Conservation (phyloP, 257 asterid species). For the Solanum paucissectum region DNA sequence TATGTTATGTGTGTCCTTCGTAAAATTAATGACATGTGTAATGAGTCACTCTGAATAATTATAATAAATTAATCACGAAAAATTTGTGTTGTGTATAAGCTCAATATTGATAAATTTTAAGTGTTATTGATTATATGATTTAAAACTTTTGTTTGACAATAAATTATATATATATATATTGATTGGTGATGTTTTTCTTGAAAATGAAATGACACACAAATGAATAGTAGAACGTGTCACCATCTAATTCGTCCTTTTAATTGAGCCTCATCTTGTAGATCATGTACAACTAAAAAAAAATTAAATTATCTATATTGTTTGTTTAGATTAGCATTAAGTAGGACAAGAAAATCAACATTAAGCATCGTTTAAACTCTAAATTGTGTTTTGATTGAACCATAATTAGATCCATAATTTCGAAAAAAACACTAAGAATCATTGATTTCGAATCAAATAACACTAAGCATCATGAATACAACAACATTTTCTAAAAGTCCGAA, state of each 20-base stretch:
- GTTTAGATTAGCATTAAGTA: background rate
- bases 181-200: background rate
- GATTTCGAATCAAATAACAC: background rate
- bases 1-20: background rate
- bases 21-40: background rate
- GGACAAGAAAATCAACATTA: background rate
- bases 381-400: background rate
- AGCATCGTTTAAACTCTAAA: background rate
- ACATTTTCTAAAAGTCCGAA: background rate
- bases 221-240: background rate
- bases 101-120: background rate
- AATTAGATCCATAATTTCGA: background rate
- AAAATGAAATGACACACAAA: background rate
- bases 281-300: background rate
- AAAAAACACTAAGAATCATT: background rate
- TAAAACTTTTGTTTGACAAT: too few species aligned
- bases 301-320: background rate
- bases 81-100: background rate
- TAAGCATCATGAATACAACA: background rate
- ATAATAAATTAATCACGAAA: background rate
- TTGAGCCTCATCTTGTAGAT: background rate
- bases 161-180: background rate
- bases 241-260: background rate
- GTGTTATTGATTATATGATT: too few species aligned
- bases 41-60: background rate